phyloP scores from a whole-genome alignment of 2,329 filamentous ascomycete genomes.

The Ophiostoma piceae region DNA sequence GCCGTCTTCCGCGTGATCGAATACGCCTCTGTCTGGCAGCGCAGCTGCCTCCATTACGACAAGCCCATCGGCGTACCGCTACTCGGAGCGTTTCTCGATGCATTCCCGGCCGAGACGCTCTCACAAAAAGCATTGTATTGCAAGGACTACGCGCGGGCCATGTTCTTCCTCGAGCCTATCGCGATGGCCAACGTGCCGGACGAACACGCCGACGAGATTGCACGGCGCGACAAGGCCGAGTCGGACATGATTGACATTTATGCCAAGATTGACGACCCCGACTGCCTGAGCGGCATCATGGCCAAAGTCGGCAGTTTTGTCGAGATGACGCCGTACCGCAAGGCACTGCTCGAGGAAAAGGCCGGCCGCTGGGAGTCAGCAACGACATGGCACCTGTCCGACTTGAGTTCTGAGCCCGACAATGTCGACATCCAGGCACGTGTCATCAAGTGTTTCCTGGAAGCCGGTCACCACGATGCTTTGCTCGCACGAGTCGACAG shows the following conservation, averaged over 20 bases:
- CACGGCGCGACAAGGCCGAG: constrained; percentile 53
- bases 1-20: constrained; percentile 86
- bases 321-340: constrained; percentile 77
- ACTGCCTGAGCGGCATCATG: constrained; percentile 92
- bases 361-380: constrained; percentile 90
- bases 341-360: constrained; percentile 87
- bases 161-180: constrained; percentile 93
- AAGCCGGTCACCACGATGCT: constrained; percentile 91
- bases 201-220: constrained; percentile 42
- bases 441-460: constrained; percentile 79
- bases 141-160: constrained; percentile 81
- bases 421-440: constrained; percentile 75
- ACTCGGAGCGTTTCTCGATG: constrained; percentile 48
- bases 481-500: constrained; percentile 81
- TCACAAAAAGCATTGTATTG: constrained; percentile 87
- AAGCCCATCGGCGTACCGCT: constrained; percentile 44
- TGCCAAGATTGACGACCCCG: constrained; percentile 93
- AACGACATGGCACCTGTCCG: constrained; percentile 95
- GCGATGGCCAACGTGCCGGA: constrained; percentile 41
- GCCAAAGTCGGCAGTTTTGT: constrained; percentile 65
- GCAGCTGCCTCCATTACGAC: constrained; percentile 76
- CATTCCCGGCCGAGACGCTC: constrained; percentile 68
- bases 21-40: constrained; percentile 76
- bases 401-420: constrained; percentile 71
- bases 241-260: constrained; percentile 88